Evolutionary conservation across 345 rosid species (phyloP).

Genomic region (Balakata baccata): DNA sequence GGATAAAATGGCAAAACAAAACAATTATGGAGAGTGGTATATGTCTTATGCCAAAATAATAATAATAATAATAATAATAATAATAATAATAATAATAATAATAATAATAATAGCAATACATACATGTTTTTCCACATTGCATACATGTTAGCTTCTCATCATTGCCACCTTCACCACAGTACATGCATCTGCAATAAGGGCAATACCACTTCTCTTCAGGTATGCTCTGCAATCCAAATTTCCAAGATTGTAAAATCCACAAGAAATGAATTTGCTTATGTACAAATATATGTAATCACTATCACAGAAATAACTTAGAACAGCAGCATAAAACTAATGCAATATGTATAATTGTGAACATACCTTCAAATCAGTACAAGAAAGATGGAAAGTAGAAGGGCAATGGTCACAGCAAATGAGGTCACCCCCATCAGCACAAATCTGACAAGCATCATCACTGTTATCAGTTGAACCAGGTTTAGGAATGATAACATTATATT

Average conservation of each 20-base stretch:
- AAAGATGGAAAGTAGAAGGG: conserved; percentile 27
- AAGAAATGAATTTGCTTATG: not conserved
- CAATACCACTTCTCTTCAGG: conserved; percentile 30
- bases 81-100: no score
- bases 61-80: no score
- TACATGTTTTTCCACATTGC: conserved; percentile 27
- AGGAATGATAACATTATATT: not conserved
- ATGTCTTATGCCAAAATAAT: no score
- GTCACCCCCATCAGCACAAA: conserved; percentile 36
- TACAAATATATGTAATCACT: no score
- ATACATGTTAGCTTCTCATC: not conserved
- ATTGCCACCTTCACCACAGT: not conserved
- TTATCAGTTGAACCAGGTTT: not conserved
- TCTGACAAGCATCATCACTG: conserved; percentile 27
- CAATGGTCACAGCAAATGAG: conserved; percentile 33
- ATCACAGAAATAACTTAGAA: no score
- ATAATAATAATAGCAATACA: not conserved
- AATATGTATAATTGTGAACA: not conserved
- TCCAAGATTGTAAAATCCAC: not conserved
- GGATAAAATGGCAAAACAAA: no score
- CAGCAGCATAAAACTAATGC: no score
- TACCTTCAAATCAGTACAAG: conserved; percentile 27
- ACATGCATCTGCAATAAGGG: conserved; percentile 24
- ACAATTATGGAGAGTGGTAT: no score
- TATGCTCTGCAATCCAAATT: conserved; percentile 17